Evolutionary conservation across 148 eudicot species (phyloP), one percentile per base, ranked within the genome.

Genomic region (Beta vulgaris): DNA sequence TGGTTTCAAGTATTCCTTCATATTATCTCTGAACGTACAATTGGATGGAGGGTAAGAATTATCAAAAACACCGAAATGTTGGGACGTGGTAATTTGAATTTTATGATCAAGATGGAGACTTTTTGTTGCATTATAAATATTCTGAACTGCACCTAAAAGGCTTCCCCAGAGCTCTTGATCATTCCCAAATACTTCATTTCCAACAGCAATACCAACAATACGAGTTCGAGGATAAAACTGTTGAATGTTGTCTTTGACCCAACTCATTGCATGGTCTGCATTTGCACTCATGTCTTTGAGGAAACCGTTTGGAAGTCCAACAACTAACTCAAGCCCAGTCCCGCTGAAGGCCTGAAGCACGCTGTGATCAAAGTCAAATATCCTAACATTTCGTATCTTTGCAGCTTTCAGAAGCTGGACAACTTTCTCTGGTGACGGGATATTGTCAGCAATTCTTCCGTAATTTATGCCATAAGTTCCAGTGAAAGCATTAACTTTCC

Each of bases 41-140:
- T 85, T 84, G 25, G 96, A 88, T 15, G 92, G 96, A 74, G 96
- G 96, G 82, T 83, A 91, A 9, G 96, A 88, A 79, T 82, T 85
- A 15, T 73, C 84, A 51, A 91, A 91, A 32, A 91, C 90, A n/a
- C 80, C 91, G 60, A 61, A 85, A 40, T 88, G 86, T 72, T 91
- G 91, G 15, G 96, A 78, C 11, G 92, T 87, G 29, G 91, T 73
- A 37, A 91, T 81, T 77, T 91, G 90, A 75, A 91, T 73, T 69
- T 67, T 53, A 26, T 83, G 66, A 62, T 78, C 83, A 37, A 91
- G 70, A 44, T 85, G 67, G 29, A 91, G 92, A 69, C 55, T 64
- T 59, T 87, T 77, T 2, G 90, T 87, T 25, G 96, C 96, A 25
- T 86, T 89, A 77, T 87, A 77, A 19, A 91, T 74, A 75, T 87